These are phyloP conservation scores for Schizosaccharomyces lindneri DNA, from an alignment of 805 yeast genomes.

Conservation along the genomic window DNA sequence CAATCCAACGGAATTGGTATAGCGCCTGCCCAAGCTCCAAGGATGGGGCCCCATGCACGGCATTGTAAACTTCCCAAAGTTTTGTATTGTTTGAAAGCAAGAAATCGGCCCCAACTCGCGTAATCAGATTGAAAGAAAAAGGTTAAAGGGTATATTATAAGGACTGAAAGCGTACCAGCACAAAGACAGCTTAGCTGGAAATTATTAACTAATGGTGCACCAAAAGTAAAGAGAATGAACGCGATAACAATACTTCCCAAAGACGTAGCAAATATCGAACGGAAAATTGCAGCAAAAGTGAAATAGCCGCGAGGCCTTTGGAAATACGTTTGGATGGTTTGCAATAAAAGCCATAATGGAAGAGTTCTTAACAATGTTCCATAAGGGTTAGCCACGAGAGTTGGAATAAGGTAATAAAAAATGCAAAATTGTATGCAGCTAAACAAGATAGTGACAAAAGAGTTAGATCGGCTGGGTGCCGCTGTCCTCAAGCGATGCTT, in stretches of 20 bases:
- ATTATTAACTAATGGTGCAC: conserved; percentile 48
- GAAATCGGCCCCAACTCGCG: conserved; percentile 18
- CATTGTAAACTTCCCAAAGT: conserved; percentile 14
- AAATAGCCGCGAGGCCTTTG: background rate
- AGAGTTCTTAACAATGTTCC: background rate
- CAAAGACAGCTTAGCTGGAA: conserved; percentile 31
- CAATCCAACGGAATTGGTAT: conserved; percentile 87
- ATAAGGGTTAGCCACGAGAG: background rate
- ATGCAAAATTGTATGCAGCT: background rate
- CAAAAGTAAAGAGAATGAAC: conserved; percentile 32
- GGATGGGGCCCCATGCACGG: conserved; percentile 19
- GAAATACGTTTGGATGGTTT: background rate
- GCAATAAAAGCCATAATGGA: background rate
- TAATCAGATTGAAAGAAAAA: conserved; percentile 28
- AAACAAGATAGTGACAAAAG: background rate
- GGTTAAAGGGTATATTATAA: conserved; percentile 41
- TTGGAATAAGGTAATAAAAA: background rate
- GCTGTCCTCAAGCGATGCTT: background rate
- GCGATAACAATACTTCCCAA: conserved; percentile 11
- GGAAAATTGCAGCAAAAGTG: background rate
- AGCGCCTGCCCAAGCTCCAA: conserved; percentile 85
- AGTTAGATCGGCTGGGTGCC: background rate
- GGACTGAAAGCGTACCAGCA: conserved; percentile 33
- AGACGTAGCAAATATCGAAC: background rate
- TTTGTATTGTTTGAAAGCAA: conserved; percentile 12